A percentile compares a stretch with the other conserved stretches of the same genome.
These are phyloP conservation scores for Ophiostoma perfectum DNA, from an alignment of 2,329 filamentous ascomycete genomes.

Conservation along the genomic window DNA sequence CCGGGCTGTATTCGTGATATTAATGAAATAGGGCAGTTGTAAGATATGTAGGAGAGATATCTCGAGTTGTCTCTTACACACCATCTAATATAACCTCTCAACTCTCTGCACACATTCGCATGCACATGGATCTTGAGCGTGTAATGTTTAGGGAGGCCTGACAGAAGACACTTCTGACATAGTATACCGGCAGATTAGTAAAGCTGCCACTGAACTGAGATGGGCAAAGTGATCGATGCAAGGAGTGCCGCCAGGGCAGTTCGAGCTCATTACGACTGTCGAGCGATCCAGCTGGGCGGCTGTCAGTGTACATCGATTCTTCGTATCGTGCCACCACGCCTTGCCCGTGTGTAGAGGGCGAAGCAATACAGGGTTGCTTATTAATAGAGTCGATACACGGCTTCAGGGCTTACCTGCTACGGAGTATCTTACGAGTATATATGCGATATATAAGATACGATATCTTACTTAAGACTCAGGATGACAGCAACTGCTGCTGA, in stretches of 20 bases:
- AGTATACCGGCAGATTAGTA: too few relatives aligned
- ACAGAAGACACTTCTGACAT: background rate
- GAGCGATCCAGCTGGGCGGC: background rate
- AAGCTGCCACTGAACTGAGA: too few relatives aligned
- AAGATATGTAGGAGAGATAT: too few relatives aligned
- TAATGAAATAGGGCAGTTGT: too few relatives aligned
- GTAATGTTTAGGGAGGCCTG: background rate
- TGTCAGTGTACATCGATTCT: background rate
- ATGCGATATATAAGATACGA: too few relatives aligned
- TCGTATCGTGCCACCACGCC: background rate
- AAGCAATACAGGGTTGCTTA: slow-evolving; percentile 4
- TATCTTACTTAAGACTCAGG: too few relatives aligned
- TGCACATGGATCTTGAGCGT: background rate
- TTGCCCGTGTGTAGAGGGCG: background rate
- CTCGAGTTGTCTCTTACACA: too few relatives aligned
- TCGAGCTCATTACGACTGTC: background rate
- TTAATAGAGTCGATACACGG: background rate
- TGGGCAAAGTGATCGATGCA: too few relatives aligned
- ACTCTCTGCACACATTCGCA: background rate
- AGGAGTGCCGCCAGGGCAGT: background rate
- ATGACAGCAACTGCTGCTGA: too few relatives aligned
- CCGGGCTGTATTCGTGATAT: too few relatives aligned
- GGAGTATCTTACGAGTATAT: too few relatives aligned
- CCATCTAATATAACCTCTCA: background rate
- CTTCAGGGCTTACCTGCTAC: too few relatives aligned